Evolutionary conservation across 139 green algal species (phyloP).

Genomic region (Dunaliella sp.): DNA sequence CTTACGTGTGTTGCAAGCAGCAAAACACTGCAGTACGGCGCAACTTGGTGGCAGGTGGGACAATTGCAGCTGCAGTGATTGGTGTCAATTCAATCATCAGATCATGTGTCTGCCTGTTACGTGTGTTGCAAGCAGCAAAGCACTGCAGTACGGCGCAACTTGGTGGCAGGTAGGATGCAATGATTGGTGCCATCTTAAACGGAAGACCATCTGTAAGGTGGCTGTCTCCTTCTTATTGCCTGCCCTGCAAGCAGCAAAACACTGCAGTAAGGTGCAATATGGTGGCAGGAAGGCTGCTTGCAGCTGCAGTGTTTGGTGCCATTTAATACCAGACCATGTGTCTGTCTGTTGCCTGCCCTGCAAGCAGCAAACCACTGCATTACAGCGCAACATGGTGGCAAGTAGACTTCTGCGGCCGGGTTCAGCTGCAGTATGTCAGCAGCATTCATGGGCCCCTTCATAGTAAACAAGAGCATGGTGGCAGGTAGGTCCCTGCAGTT

Average conservation of each 20-base stretch:
- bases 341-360: not conserved
- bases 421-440: no score
- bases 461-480: no score
- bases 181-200: no score
- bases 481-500: no score
- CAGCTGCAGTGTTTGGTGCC: not conserved
- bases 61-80: no score
- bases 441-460: no score
- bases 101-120: no score
- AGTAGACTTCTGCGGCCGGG: no score
- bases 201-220: not conserved
- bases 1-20: constrained; percentile 33
- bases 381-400: constrained; percentile 95
- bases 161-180: constrained; percentile 78
- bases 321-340: no score
- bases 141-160: constrained; percentile 92
- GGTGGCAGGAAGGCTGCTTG: constrained; percentile 69
- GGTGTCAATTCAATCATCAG: no score
- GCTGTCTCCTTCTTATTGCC: not conserved
- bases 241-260: constrained; percentile 72
- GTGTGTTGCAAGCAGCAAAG: constrained; percentile 41
- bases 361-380: constrained; percentile 86
- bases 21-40: constrained; percentile 93
- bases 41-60: constrained; percentile 88
- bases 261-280: constrained; percentile 93